These are phyloP conservation scores for Exobasidium cylindrosporum DNA, from an alignment of 1,284 basidiomycete genomes.

Conservation along the genomic window DNA sequence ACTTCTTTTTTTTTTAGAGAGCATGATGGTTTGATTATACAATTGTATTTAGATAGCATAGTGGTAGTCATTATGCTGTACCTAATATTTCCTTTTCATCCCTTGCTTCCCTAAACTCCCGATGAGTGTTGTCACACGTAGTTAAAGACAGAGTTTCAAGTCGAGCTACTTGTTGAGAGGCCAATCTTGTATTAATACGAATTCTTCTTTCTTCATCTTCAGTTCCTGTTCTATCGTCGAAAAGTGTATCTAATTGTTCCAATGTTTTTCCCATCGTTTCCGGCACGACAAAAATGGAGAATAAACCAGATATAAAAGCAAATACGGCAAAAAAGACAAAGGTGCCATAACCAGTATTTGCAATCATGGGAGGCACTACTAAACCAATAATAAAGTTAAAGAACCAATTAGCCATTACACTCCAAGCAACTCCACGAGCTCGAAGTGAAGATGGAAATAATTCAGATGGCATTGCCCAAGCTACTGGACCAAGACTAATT, in stretches of 20 bases:
- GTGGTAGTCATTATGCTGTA: no score
- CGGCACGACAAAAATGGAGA: conserved; percentile 15
- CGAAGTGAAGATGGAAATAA: conserved; percentile 35
- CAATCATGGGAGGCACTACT: conserved; percentile 19
- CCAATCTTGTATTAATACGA: neutral
- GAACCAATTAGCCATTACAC: conserved; percentile 47
- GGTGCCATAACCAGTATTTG: conserved; percentile 13
- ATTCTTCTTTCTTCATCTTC: neutral
- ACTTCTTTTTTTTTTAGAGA: no score
- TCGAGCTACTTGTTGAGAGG: neutral
- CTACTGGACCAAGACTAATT: conserved; percentile 15
- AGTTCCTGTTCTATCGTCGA: neutral
- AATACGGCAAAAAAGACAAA: conserved; percentile 26
- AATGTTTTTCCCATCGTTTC: conserved; percentile 13
- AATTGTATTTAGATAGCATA: no score
- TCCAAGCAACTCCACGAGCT: conserved; percentile 51
- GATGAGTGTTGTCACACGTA: no score
- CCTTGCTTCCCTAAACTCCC: no score
- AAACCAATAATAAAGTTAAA: conserved; percentile 61
- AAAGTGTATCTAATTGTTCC: conserved; percentile 11
- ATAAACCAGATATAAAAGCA: conserved; percentile 18
- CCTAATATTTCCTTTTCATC: no score
- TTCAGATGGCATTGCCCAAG: conserved; percentile 49
- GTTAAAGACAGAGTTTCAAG: no score
- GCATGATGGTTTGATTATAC: no score